A percentile compares a stretch with the other conserved stretches of the same genome.
Evolutionary conservation across 148 eudicot species (phyloP).

Genomic region (Chenopodium berlandieri): DNA sequence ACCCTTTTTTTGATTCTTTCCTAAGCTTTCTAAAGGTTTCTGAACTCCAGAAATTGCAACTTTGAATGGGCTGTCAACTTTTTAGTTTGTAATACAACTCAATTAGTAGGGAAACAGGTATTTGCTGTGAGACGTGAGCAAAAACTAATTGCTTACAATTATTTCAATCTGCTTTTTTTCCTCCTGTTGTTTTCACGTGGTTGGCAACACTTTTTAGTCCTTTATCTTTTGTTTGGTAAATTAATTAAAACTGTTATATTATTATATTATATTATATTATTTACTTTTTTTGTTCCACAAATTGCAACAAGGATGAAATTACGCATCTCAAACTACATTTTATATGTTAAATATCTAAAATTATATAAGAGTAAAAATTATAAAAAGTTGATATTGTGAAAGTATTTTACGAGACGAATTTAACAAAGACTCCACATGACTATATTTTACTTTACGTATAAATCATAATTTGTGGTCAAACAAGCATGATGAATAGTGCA

Average conservation of each 20-base stretch:
- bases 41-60: neutral
- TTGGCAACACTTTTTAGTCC: neutral
- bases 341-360: no score
- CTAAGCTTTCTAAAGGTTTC: neutral
- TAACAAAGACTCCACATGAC: no score
- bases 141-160: neutral
- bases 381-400: no score
- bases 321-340: no score
- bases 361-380: no score
- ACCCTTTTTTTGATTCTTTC: neutral
- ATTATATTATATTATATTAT: neutral
- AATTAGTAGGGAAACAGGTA: neutral
- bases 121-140: neutral
- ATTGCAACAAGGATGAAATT: no score
- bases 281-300: no score
- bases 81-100: neutral
- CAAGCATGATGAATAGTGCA: no score
- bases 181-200: conserved; percentile 20
- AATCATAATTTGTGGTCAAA: no score
- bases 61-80: neutral
- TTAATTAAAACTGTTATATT: neutral
- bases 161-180: neutral
- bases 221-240: neutral
- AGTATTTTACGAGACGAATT: no score
- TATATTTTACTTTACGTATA: no score